Conservation (phyloP, 441 rosid genomes). For the Syzygium malaccense region DNA sequence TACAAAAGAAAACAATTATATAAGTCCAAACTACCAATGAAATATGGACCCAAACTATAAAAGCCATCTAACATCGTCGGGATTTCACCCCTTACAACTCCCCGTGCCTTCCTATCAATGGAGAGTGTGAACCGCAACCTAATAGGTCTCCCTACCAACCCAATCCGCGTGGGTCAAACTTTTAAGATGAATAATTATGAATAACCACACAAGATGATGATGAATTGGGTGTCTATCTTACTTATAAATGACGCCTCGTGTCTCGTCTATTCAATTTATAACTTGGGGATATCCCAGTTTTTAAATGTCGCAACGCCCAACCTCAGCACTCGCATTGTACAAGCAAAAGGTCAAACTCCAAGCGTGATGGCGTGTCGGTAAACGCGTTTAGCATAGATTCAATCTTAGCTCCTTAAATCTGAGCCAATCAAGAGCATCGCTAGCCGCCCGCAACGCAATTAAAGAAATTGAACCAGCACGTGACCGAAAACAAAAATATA, state of each 20-base stretch:
- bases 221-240: rapidly evolving
- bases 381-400: background rate
- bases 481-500: background rate
- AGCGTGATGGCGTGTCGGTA: background rate
- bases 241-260: rapidly evolving
- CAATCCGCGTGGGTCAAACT: background rate
- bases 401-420: background rate
- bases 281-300: background rate
- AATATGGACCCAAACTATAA: too few species aligned
- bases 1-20: too few species aligned
- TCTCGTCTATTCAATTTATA: rapidly evolving
- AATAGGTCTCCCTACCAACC: background rate
- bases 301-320: background rate
- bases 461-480: background rate
- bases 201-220: background rate
- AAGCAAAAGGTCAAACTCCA: background rate
- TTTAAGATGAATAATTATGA: background rate
- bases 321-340: background rate
- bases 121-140: too few species aligned
- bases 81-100: too few species aligned
- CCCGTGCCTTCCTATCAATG: too few species aligned
- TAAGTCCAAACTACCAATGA: too few species aligned
- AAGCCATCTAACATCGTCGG: too few species aligned
- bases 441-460: background rate
- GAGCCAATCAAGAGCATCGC: background rate